phyloP scores from a whole-genome alignment of 2,329 filamentous ascomycete species.

The Chaetomium olivaceum region DNA sequence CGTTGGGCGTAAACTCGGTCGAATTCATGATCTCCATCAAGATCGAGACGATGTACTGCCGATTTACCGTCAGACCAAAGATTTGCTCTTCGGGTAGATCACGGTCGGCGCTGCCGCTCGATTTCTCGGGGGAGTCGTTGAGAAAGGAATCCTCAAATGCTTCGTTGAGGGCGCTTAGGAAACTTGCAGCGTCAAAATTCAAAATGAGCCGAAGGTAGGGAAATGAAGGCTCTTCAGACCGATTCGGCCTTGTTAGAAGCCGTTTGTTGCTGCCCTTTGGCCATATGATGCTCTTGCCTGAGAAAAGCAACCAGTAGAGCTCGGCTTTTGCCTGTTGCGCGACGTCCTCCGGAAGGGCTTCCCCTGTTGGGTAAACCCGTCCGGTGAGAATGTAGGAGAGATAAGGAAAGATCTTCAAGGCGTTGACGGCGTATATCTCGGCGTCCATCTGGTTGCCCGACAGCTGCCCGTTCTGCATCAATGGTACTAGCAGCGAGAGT shows the following conservation, averaged over 20 bases:
- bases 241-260: slow-evolving; percentile 60
- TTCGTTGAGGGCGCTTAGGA: slow-evolving; percentile 93
- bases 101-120: slow-evolving; percentile 53
- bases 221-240: slow-evolving; percentile 70
- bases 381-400: slow-evolving; percentile 89
- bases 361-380: slow-evolving; percentile 85
- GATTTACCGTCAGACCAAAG: slow-evolving; percentile 72
- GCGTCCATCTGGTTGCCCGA: slow-evolving; percentile 56
- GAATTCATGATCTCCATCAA: slow-evolving; percentile 86
- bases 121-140: slow-evolving; percentile 72
- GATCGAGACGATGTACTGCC: slow-evolving; percentile 91
- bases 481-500: slow-evolving; percentile 63
- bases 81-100: slow-evolving; percentile 65
- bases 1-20: slow-evolving; percentile 71
- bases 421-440: slow-evolving; percentile 66
- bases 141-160: slow-evolving; percentile 94
- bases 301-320: slow-evolving; percentile 92
- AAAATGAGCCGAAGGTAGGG: slow-evolving; percentile 82
- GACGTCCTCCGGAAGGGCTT: slow-evolving; percentile 69
- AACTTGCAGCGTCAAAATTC: slow-evolving; percentile 85
- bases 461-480: slow-evolving; percentile 58
- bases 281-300: slow-evolving; percentile 75
- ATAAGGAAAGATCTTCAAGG: slow-evolving; percentile 91
- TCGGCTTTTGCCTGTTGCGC: slow-evolving; percentile 79
- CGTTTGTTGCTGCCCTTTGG: slow-evolving; percentile 62